Evolutionary conservation across 257 asterid genomes (phyloP).

Genomic region (Solanum virginianum): DNA sequence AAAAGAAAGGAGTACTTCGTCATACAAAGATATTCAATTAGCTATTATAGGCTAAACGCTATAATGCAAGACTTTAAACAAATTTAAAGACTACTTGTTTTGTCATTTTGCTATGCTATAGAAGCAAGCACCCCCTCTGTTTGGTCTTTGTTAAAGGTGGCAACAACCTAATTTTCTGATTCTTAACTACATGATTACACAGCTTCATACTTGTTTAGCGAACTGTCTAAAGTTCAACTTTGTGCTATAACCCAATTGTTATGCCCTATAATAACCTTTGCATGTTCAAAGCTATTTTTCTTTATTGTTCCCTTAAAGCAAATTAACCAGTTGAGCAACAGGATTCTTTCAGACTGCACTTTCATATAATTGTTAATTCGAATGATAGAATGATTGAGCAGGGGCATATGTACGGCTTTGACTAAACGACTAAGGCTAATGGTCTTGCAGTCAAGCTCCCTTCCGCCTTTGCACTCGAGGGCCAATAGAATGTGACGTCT

Average conservation of each 20-base stretch:
- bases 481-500: neutral
- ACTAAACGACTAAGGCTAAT: too few species aligned
- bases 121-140: neutral
- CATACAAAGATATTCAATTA: neutral
- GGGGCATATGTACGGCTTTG: too few species aligned
- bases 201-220: neutral
- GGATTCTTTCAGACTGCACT: neutral
- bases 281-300: neutral
- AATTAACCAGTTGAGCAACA: neutral
- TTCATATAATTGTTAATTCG: neutral
- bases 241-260: neutral
- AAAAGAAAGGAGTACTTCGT: neutral
- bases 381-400: too few species aligned
- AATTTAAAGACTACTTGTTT: neutral
- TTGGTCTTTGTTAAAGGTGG: neutral
- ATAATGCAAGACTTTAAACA: neutral
- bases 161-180: neutral
- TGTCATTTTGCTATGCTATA: neutral
- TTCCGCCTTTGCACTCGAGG: too few species aligned
- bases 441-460: too few species aligned
- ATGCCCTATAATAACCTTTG: neutral
- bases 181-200: neutral
- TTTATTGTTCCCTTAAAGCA: neutral
- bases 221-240: neutral
- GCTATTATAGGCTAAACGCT: neutral